Base-by-base conservation (phyloP, 176 grass and related monocot species). In the Hordeum marinum region DNA sequence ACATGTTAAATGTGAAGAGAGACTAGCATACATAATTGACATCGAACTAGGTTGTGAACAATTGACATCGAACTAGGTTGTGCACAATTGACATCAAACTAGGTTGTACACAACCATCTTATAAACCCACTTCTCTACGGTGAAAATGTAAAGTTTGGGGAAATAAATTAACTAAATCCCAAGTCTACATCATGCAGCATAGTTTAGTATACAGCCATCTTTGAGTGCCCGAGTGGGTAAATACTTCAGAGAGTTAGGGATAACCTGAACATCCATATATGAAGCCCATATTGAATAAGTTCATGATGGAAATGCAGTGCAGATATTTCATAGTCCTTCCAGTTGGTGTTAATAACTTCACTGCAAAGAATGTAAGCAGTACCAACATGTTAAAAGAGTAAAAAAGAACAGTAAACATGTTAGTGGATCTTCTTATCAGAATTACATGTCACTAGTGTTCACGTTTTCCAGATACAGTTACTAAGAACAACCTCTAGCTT, bases 201-300 rank as follows among this genome's bases (percentile, higher is more conserved):
- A 85, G 36, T 78, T 76, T 72, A 36, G 62, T 6, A 76, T 36
- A 58, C 13, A 80, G 12, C n/a, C 12, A 87, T 61, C 35, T 20
- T 78, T 78, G 18, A 15, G 72, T 83, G 36, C 15, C 24, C 62
- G 24, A 61, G 34, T 45, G 11, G 46, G 45, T 66, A 81, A 65
- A 42, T 27, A 63, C 43, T 65, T 31, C n/a, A 50, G 29, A 60
- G 65, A 81, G 25, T 24, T 23, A 80, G 80, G 39, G 88, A 83
- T 94, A 77, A 95, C 96, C 96, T 99, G 93, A 99, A 99, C 84
- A 99, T 87, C 96, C 96, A 99, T 87, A 99, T 96, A 54, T 93
- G 96, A 81, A 98, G 93, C 4, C 96, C 91, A 82, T 86, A 77
- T 1, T 87, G 77, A 83, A 94, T 96, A 86, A 99, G 96, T 75